Percentiles rank a stretch among this genome's conserved stretches.
Conservation (phyloP, 768 basidiomycete species). For the Phylloporus sp. region DNA sequence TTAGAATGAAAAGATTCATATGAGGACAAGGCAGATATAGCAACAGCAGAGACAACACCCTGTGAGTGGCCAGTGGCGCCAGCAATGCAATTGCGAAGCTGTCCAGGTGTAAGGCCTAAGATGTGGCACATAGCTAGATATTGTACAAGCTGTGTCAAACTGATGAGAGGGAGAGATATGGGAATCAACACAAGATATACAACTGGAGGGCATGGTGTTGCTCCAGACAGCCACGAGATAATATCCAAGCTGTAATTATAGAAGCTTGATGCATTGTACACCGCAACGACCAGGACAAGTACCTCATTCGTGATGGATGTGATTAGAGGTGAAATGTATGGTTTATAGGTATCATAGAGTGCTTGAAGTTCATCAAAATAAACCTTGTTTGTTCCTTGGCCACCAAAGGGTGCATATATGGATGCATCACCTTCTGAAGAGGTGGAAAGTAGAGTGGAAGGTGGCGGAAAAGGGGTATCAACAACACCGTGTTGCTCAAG, state of each 20-base stretch:
- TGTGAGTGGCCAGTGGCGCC: constrained; percentile 98
- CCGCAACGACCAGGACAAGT: constrained; percentile 65
- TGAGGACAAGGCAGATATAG: constrained; percentile 74
- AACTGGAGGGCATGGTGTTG: constrained; percentile 65
- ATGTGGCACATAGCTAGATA: constrained; percentile 82
- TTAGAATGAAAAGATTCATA: constrained; percentile 74
- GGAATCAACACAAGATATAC: constrained; percentile 91
- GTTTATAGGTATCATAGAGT: constrained; percentile 87
- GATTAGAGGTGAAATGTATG: constrained; percentile 78
- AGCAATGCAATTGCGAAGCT: constrained; percentile 69
- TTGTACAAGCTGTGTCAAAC: constrained; percentile 91
- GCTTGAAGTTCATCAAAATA: constrained; percentile 95
- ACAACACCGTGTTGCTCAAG: constrained; percentile 55
- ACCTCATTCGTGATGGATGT: constrained; percentile 57
- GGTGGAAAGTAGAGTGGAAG: constrained; percentile 68
- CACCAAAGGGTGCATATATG: constrained; percentile 92
- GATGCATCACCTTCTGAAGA: constrained; percentile 60
- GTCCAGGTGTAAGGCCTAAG: constrained; percentile 69
- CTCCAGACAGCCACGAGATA: constrained; percentile 76
- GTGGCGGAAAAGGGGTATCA: constrained; percentile 54
- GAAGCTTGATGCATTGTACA: constrained; percentile 52
- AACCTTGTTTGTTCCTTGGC: constrained; percentile 96
- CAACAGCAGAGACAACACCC: constrained; percentile 90
- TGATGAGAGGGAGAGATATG: constrained; percentile 92
- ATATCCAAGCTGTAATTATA: constrained; percentile 84